phyloP scores from a whole-genome alignment of 257 asterid genomes.

The Solanum paucissectum region DNA sequence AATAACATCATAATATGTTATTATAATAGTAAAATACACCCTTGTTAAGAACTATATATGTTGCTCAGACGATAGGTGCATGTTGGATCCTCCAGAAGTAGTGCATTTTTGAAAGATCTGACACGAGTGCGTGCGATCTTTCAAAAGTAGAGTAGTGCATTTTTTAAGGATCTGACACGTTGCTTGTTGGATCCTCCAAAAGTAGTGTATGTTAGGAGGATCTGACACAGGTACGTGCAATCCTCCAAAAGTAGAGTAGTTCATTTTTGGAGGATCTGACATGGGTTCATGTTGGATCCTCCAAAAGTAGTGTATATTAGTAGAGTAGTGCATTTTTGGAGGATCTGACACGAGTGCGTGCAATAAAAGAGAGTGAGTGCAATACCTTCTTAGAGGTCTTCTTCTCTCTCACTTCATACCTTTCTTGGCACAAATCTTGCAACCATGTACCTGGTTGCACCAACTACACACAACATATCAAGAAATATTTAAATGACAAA shows the following conservation, averaged over 20 bases:
- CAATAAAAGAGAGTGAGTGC: background rate
- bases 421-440: slow-evolving; percentile 33
- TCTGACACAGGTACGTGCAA: too few species aligned
- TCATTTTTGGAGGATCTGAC: too few species aligned
- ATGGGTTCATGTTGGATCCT: too few species aligned
- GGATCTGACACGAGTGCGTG: background rate
- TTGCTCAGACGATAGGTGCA: background rate
- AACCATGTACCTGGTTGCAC: slow-evolving; percentile 47
- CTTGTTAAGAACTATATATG: background rate
- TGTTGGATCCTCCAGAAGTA: background rate
- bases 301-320: too few species aligned
- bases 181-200: background rate
- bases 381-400: slow-evolving; percentile 31
- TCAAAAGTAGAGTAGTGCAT: background rate
- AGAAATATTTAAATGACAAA: background rate
- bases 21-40: background rate
- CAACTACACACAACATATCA: slow-evolving; percentile 12
- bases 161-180: too few species aligned
- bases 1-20: background rate
- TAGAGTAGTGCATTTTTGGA: background rate
- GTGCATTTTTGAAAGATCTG: background rate
- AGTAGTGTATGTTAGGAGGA: too few species aligned
- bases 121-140: background rate
- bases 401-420: slow-evolving; percentile 51
- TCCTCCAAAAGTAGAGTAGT: too few species aligned